These are phyloP conservation scores for Lasiodiplodia sp. DNA, from an alignment of 2,329 filamentous ascomycete species.

Conservation along the genomic window DNA sequence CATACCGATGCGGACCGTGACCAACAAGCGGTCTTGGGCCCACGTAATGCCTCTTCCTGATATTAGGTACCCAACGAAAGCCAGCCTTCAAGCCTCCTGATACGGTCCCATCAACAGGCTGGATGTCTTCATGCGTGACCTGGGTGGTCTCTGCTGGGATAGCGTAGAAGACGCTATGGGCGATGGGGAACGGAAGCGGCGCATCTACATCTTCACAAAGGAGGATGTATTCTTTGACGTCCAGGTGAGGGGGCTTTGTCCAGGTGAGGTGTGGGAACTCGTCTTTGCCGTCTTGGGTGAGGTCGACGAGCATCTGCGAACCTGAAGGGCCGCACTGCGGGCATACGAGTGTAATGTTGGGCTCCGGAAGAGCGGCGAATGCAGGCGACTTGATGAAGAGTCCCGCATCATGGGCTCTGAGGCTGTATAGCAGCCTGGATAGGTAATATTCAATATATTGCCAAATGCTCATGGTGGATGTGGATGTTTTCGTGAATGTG, in stretches of 20 bases:
- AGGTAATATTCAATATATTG: conserved; percentile 23
- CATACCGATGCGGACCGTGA: conserved; percentile 61
- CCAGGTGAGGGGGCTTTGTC: conserved; percentile 1
- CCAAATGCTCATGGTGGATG: background rate
- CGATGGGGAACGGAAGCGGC: conserved; percentile 30
- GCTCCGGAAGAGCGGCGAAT: conserved; percentile 44
- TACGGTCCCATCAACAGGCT: conserved; percentile 22
- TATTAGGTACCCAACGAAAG: conserved; percentile 57
- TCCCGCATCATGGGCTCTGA: conserved; percentile 2
- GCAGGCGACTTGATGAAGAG: conserved; percentile 35
- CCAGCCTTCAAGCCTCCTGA: conserved; percentile 50
- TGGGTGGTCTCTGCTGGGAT: conserved; percentile 28
- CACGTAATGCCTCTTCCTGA: conserved; percentile 52
- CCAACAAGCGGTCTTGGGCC: conserved; percentile 58
- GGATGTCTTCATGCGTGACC: conserved; percentile 16
- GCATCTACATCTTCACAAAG: conserved; percentile 32
- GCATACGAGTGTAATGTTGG: conserved; percentile 50
- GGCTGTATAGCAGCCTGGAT: conserved; percentile 6
- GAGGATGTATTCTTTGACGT: conserved; percentile 32
- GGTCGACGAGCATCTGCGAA: conserved; percentile 46
- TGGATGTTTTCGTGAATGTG: background rate
- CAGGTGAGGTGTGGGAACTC: conserved; percentile 30
- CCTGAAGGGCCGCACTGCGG: conserved; percentile 51
- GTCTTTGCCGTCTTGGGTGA: conserved; percentile 39
- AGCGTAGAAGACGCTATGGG: conserved; percentile 29